phyloP scores from a whole-genome alignment of 768 basidiomycete species.

The Gautieria morchelliformis region DNA sequence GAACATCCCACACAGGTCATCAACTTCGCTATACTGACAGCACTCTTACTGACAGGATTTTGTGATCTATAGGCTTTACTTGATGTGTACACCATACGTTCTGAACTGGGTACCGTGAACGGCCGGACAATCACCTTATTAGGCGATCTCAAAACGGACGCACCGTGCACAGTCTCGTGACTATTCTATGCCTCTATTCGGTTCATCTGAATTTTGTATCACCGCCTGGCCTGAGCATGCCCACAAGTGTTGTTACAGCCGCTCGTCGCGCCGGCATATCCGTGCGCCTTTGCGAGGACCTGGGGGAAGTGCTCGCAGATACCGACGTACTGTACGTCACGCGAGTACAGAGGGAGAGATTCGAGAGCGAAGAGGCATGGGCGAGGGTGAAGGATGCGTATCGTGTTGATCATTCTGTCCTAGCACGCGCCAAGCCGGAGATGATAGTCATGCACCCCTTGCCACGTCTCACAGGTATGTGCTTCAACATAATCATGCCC shows the following conservation, averaged over 20 bases:
- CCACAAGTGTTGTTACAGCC: slow-evolving; percentile 68
- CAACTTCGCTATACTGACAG: background rate
- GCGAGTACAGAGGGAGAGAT: slow-evolving; percentile 91
- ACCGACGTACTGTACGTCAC: slow-evolving; percentile 98
- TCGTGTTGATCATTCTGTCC: slow-evolving; percentile 86
- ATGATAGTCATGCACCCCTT: slow-evolving; percentile 99
- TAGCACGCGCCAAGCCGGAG: slow-evolving; percentile 88
- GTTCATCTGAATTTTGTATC: slow-evolving; percentile 95
- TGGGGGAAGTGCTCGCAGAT: slow-evolving; percentile 84
- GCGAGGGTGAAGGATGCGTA: slow-evolving; percentile 85
- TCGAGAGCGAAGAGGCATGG: slow-evolving; percentile 76
- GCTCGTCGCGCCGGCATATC: slow-evolving; percentile 77
- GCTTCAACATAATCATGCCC: background rate
- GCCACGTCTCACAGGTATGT: slow-evolving; percentile 77
- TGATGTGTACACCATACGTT: slow-evolving; percentile 91
- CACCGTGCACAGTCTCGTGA: slow-evolving; percentile 93
- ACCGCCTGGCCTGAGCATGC: slow-evolving; percentile 82
- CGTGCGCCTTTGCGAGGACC: slow-evolving; percentile 72
- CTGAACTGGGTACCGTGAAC: slow-evolving; percentile 95
- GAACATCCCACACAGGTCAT: slow-evolving; percentile 93
- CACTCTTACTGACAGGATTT: background rate
- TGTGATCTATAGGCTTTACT: slow-evolving; percentile 53
- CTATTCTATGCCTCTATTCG: slow-evolving; percentile 82
- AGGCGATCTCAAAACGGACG: slow-evolving; percentile 97
- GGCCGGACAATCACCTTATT: slow-evolving; percentile 87